A percentile compares a stretch with the other conserved stretches of the same genome.
Conservation (phyloP, 208 protist genomes). For the Acanthamoeba healyi region DNA sequence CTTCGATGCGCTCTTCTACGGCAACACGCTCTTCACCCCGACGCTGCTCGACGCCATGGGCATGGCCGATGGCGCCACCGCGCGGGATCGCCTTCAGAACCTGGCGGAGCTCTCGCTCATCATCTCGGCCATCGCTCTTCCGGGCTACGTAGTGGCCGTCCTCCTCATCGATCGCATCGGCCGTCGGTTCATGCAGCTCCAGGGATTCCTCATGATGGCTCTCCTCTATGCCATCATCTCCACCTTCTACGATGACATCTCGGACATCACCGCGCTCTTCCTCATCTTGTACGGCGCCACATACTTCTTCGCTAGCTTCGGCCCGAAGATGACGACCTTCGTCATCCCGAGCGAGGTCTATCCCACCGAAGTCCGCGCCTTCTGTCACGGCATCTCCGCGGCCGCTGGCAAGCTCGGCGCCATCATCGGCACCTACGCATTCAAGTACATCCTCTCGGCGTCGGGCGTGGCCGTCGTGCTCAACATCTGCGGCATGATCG, state of each 20-base stretch:
- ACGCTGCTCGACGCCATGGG: constrained; percentile 65
- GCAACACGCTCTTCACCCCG: constrained; percentile 83
- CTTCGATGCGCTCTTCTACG: constrained; percentile 86
- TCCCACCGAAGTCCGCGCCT: constrained; percentile 76
- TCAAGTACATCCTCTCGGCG: constrained; percentile 70
- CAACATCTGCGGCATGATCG: constrained; percentile 50
- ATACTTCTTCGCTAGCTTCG: constrained; percentile 87
- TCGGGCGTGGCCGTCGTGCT: constrained; percentile 15
- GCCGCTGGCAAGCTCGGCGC: constrained; percentile 83
- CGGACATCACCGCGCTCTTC: constrained; percentile 1
- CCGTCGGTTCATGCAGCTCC: constrained; percentile 47
- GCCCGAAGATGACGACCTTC: constrained; percentile 88
- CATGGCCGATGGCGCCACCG: constrained; percentile 2
- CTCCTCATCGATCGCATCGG: constrained; percentile 76
- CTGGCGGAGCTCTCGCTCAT: constrained; percentile 73
- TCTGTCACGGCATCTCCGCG: constrained; percentile 83
- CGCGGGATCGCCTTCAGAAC: constrained; percentile 65
- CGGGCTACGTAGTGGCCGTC: constrained; percentile 75
- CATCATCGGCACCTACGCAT: constrained; percentile 75
- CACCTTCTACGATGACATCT: constrained; percentile 69
- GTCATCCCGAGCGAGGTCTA: constrained; percentile 84
- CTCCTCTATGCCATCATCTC: constrained; percentile 75
- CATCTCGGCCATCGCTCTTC: constrained; percentile 24
- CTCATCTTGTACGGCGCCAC: constrained; percentile 82
- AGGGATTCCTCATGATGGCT: constrained; percentile 77